Conservation (phyloP, 805 yeast genomes). For the Alloascoidea africana region DNA sequence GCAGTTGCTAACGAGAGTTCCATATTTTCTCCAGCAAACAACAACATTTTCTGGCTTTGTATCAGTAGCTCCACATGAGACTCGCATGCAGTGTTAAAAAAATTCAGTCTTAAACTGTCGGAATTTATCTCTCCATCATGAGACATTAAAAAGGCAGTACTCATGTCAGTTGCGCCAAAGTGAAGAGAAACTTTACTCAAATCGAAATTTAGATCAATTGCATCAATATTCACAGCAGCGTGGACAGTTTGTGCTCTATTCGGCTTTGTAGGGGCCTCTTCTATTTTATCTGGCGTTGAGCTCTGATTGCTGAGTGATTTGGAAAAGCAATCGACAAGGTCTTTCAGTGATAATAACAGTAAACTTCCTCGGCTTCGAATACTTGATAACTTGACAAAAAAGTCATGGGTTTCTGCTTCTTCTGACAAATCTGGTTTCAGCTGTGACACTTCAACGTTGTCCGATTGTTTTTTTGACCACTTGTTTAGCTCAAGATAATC, state of each 20-base stretch:
- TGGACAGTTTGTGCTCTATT: neutral
- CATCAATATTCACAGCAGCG: neutral
- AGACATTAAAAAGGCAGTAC: neutral
- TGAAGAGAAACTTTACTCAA: neutral
- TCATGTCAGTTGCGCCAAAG: neutral
- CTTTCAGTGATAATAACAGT: neutral
- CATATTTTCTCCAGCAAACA: neutral
- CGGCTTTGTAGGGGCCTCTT: neutral
- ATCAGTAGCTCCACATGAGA: neutral
- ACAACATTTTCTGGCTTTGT: neutral
- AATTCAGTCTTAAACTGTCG: neutral
- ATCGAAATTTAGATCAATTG: neutral
- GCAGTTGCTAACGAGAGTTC: neutral
- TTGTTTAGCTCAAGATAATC: constrained; percentile 15
- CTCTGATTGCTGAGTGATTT: too few relatives aligned
- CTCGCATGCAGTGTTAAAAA: neutral
- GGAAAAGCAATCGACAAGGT: neutral
- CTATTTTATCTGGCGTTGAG: neutral
- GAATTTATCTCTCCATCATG: neutral
- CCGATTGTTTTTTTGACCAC: constrained; percentile 3
- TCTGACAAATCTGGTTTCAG: constrained; percentile 6
- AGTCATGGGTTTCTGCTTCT: constrained; percentile 8
- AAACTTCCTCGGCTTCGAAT: constrained; percentile 9
- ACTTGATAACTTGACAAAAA: constrained; percentile 9
- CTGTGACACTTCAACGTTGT: constrained; percentile 6